Evolutionary conservation across 345 rosid species (phyloP).

Genomic region (Stellera chamaejasme): DNA sequence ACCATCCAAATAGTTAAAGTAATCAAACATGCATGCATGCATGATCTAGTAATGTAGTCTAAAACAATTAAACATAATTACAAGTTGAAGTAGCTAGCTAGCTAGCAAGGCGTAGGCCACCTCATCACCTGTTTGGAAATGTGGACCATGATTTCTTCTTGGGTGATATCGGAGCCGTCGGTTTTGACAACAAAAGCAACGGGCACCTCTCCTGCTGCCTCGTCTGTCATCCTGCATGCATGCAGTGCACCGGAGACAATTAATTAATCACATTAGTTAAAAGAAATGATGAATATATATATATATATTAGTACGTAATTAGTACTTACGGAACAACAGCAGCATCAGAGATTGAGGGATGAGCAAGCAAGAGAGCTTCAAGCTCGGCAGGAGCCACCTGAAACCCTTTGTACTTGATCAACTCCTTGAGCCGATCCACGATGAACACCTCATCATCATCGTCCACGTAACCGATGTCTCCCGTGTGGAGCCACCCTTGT

Average conservation of each 20-base stretch:
- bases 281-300: too few relatives aligned
- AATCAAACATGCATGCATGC: too few relatives aligned
- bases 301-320: too few relatives aligned
- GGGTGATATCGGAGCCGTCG: slow-evolving; percentile 48
- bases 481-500: slow-evolving; percentile 57
- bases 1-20: too few relatives aligned
- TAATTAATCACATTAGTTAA: too few relatives aligned
- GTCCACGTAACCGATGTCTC: slow-evolving; percentile 58
- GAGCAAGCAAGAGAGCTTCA: slow-evolving; percentile 44
- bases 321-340: slow-evolving; percentile 54
- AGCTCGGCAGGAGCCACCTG: slow-evolving; percentile 72
- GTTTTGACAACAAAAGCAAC: slow-evolving; percentile 69
- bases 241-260: not conserved
- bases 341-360: slow-evolving; percentile 49
- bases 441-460: slow-evolving; percentile 49
- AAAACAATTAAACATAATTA: too few relatives aligned
- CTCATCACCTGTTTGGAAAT: slow-evolving; percentile 88
- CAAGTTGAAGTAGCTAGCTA: too few relatives aligned
- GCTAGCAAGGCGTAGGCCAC: too few relatives aligned
- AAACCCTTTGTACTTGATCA: slow-evolving; percentile 61
- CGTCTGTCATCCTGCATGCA: slow-evolving; percentile 62
- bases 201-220: slow-evolving; percentile 75
- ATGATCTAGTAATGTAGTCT: too few relatives aligned
- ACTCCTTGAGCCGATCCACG: slow-evolving; percentile 54
- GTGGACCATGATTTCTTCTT: slow-evolving; percentile 66